These are phyloP conservation scores for Taphrina sp. DNA, from an alignment of 1,139 yeast genomes.

Conservation along the genomic window DNA sequence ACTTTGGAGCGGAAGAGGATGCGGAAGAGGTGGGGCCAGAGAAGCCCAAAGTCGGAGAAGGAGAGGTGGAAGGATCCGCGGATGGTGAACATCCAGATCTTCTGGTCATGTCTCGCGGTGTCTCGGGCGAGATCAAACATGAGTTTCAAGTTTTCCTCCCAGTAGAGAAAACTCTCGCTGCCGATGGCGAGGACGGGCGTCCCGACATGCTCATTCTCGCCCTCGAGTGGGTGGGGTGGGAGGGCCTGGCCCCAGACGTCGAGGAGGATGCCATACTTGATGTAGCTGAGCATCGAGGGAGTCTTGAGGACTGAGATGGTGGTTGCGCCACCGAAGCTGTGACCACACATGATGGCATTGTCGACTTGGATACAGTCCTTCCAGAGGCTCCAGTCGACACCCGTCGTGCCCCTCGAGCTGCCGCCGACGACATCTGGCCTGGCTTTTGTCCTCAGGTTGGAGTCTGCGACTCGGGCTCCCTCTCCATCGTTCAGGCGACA, in stretches of 20 bases:
- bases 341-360: conserved; percentile 21
- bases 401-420: conserved; percentile 24
- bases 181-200: conserved; percentile 16
- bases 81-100: conserved; percentile 19
- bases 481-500: conserved; percentile 10
- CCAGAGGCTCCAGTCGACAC: conserved; percentile 27
- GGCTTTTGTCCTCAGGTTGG: conserved; percentile 8
- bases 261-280: conserved; percentile 27
- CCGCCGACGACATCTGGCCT: conserved; percentile 11
- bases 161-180: conserved; percentile 28
- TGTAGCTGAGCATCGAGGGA: conserved; percentile 20
- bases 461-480: conserved; percentile 13
- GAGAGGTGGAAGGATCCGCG: conserved; percentile 32
- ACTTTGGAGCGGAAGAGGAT: conserved; percentile 19
- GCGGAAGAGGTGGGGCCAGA: conserved; percentile 25
- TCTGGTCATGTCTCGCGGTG: not conserved
- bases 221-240: conserved; percentile 20
- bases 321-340: conserved; percentile 30
- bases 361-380: conserved; percentile 4
- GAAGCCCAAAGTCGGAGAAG: conserved; percentile 27
- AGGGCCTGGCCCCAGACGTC: conserved; percentile 31
- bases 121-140: conserved; percentile 25
- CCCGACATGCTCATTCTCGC: conserved; percentile 9
- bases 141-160: conserved; percentile 29
- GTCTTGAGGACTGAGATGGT: conserved; percentile 9